Evolutionary conservation across 1,284 basidiomycete genomes (phyloP).

Genomic region (Xerocomus cyaneibrunnescens): DNA sequence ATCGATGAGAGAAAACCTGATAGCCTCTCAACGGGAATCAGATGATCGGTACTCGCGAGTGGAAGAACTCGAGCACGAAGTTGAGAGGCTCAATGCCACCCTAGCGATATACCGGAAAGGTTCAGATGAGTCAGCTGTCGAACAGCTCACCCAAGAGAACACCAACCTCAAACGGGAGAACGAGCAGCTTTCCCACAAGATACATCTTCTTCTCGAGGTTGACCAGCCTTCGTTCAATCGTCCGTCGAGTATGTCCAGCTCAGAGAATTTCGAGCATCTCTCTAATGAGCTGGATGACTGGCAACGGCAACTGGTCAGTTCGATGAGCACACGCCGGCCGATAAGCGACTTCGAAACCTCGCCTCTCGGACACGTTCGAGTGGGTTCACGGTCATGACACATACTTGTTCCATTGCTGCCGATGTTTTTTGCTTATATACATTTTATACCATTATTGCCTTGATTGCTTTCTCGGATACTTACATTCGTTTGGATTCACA

Average conservation of each 20-base stretch:
- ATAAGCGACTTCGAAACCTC: conserved; percentile 67
- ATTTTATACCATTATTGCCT: conserved; percentile 50
- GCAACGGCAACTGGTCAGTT: conserved; percentile 76
- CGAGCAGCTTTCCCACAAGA: conserved; percentile 82
- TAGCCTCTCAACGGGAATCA: conserved; percentile 70
- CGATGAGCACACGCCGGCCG: conserved; percentile 68
- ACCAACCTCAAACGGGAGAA: conserved; percentile 77
- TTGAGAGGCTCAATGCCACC: conserved; percentile 75
- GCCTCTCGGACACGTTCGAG: conserved; percentile 52
- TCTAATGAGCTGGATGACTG: conserved; percentile 80
- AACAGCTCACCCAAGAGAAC: conserved; percentile 78
- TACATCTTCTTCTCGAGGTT: conserved; percentile 80
- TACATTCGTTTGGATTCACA: conserved; percentile 55
- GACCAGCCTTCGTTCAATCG: conserved; percentile 73
- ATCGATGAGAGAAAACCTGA: conserved; percentile 69
- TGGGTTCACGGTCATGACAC: conserved; percentile 65
- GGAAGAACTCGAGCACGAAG: conserved; percentile 77
- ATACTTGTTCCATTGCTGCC: conserved; percentile 31
- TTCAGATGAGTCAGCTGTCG: conserved; percentile 65
- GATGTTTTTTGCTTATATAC: conserved; percentile 45
- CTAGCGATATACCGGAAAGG: conserved; percentile 74
- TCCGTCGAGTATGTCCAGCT: conserved; percentile 72
- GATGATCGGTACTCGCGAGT: conserved; percentile 74
- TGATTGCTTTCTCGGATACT: conserved; percentile 37
- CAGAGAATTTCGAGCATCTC: conserved; percentile 78